A percentile compares a stretch with the other conserved stretches of the same genome.
These are phyloP conservation scores for Panicum virgatum DNA, from an alignment of 202 grass and related monocot genomes.

Conservation along the genomic window DNA sequence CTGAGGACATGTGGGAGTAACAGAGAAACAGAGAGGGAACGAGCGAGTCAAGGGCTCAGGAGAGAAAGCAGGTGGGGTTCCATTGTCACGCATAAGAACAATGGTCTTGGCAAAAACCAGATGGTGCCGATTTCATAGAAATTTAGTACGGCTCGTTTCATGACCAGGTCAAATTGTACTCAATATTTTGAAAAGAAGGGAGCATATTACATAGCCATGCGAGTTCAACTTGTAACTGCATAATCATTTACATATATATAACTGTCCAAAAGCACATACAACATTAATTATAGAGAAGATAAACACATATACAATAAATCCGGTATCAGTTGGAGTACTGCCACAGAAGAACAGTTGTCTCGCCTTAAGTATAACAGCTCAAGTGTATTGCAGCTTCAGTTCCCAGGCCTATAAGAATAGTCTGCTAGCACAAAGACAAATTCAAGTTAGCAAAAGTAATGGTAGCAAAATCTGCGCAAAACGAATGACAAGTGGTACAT, in stretches of 20 bases:
- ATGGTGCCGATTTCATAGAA: no score
- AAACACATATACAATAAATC: neutral
- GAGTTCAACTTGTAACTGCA: neutral
- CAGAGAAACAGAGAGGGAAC: no score
- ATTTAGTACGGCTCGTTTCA: neutral
- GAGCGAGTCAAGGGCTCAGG: no score
- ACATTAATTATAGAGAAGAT: no score
- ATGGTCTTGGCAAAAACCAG: no score
- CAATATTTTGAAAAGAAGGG: neutral
- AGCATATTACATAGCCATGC: neutral
- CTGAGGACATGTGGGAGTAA: no score
- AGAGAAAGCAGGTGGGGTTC: no score
- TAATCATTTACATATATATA: neutral
- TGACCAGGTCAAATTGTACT: neutral
- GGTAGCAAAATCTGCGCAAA: neutral
- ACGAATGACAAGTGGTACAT: neutral
- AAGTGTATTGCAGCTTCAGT: neutral
- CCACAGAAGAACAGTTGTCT: neutral
- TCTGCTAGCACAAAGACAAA: slow-evolving; percentile 12
- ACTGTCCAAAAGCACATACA: neutral
- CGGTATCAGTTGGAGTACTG: neutral
- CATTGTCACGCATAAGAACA: no score
- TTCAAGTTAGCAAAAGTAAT: neutral
- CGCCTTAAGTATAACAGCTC: neutral
- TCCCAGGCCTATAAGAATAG: slow-evolving; percentile 10